A percentile compares a stretch with the other conserved stretches of the same genome.
Evolutionary conservation across 192 early-diverging fungal genomes (phyloP).

Genomic region (Rhizophagus sp.): DNA sequence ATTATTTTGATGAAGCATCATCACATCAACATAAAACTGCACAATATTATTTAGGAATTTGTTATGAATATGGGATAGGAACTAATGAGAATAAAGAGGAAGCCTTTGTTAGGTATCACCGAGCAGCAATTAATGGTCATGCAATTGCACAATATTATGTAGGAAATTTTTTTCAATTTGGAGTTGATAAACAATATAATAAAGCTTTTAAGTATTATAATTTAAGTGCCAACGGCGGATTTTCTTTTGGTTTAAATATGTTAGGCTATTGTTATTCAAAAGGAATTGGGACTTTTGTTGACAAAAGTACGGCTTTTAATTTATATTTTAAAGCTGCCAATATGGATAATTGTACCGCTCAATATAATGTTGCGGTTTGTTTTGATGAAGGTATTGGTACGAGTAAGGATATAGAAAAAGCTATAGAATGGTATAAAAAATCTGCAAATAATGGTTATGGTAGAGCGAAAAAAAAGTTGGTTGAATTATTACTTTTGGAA

Average conservation of each 20-base stretch:
- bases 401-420: not conserved
- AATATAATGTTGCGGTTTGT: conserved; percentile 78
- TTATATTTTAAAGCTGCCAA: conserved; percentile 59
- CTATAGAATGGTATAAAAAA: not conserved
- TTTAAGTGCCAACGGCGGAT: conserved; percentile 51
- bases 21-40: not conserved
- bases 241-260: conserved; percentile 52
- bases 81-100: too few relatives aligned
- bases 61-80: not conserved
- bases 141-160: conserved; percentile 52
- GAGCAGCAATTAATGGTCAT: not conserved
- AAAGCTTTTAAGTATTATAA: conserved; percentile 63
- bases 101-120: too few relatives aligned
- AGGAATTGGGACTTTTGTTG: conserved; percentile 55
- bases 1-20: not conserved
- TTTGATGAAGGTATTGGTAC: conserved; percentile 78
- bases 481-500: not conserved
- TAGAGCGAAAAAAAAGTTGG: not conserved
- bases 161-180: conserved; percentile 81
- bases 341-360: conserved; percentile 69
- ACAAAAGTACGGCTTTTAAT: conserved; percentile 43
- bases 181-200: conserved; percentile 57
- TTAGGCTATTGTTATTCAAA: conserved; percentile 62
- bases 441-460: not conserved
- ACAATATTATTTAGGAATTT: not conserved